Percentiles rank a stretch among this genome's conserved stretches.
Evolutionary conservation across 495 filamentous ascomycete species (phyloP).

Genomic region (Aspergillus sclerotiicarbonarius): DNA sequence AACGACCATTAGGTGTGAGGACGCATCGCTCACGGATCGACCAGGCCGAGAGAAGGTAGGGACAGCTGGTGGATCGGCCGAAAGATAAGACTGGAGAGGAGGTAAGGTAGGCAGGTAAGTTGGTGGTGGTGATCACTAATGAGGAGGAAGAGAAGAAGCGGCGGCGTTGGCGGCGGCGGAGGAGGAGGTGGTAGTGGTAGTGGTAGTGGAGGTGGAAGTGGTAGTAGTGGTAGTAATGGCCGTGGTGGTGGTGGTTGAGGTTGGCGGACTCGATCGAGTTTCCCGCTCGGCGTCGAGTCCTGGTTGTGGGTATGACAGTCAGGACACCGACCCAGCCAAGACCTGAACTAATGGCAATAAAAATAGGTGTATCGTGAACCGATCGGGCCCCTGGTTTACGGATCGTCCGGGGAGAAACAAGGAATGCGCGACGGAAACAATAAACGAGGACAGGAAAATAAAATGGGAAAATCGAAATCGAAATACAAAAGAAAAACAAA

Average conservation of each 20-base stretch:
- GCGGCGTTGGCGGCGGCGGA: neutral
- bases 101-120: neutral
- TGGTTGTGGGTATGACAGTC: constrained; percentile 27
- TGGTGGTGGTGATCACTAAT: neutral
- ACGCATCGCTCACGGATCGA: constrained; percentile 20
- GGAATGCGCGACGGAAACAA: constrained; percentile 3
- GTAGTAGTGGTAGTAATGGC: neutral
- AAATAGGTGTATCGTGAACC: constrained; percentile 7
- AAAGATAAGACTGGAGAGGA: constrained; percentile 7
- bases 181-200: neutral
- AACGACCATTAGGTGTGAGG: constrained; percentile 25
- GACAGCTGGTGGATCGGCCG: constrained; percentile 2
- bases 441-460: constrained; percentile 9
- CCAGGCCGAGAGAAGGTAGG: constrained; percentile 5
- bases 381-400: constrained; percentile 9
- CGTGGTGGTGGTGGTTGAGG: constrained; percentile 1
- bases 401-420: constrained; percentile 6
- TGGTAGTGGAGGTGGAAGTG: neutral
- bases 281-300: constrained; percentile 16
- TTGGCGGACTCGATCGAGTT: constrained; percentile 21
- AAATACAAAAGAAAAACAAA: constrained; percentile 4
- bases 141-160: constrained; percentile 3
- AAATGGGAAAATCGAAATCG: constrained; percentile 6
- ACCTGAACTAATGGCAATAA: constrained; percentile 18
- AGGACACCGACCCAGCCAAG: constrained; percentile 24